Conservation (phyloP, 306 rosid genomes). For the Senna tora region DNA sequence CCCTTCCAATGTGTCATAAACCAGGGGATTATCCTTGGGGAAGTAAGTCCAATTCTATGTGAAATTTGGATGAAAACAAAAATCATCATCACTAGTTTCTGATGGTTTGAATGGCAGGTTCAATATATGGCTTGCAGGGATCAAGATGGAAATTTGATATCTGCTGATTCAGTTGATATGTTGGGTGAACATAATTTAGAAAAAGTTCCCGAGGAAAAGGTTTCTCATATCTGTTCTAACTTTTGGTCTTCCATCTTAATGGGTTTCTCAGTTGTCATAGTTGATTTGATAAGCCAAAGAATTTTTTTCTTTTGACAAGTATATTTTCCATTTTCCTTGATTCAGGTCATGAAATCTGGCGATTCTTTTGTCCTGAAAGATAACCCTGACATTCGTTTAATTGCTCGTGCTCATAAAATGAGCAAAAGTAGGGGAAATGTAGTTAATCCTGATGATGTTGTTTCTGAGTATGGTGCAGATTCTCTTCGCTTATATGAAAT, state of each 20-base stretch:
- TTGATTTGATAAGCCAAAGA: constrained; percentile 21
- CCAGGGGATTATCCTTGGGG: constrained; percentile 97
- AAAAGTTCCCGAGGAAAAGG: constrained; percentile 75
- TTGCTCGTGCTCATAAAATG: constrained; percentile 93
- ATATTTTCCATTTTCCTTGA: constrained; percentile 35
- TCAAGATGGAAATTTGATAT: constrained; percentile 70
- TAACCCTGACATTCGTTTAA: constrained; percentile 67
- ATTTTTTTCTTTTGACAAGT: constrained; percentile 21
- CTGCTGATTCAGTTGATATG: constrained; percentile 62
- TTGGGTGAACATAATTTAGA: constrained; percentile 61
- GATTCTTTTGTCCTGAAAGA: constrained; percentile 89
- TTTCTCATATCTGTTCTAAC: constrained; percentile 36
- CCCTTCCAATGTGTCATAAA: constrained; percentile 98
- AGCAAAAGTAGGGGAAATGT: constrained; percentile 98
- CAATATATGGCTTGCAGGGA: constrained; percentile 82
- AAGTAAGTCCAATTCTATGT: constrained; percentile 57
- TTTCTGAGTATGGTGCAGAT: constrained; percentile 95
- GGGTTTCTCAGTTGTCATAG: constrained; percentile 18
- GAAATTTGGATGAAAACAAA: not conserved
- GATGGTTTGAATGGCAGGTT: constrained; percentile 70
- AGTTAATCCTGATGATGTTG: constrained; percentile 92
- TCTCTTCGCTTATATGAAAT: constrained; percentile 97
- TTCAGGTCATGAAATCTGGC: constrained; percentile 77
- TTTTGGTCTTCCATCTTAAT: constrained; percentile 18
- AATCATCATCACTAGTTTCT: constrained; percentile 36